phyloP scores from a whole-genome alignment of 305 asterid genomes.

The Fraxinus velutina region DNA sequence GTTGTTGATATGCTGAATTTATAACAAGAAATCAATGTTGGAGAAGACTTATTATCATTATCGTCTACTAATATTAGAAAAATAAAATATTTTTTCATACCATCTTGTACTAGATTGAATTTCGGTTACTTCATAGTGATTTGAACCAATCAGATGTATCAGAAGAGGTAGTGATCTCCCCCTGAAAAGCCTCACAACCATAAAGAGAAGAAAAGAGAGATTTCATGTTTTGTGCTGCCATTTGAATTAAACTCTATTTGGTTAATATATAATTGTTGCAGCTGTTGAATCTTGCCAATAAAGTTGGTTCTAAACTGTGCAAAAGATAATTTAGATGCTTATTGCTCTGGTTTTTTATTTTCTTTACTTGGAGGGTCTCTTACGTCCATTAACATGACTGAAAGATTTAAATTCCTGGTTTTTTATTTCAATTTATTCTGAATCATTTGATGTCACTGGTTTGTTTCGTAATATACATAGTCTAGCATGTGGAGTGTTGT shows the following conservation, averaged over 20 bases:
- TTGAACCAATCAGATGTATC: not conserved
- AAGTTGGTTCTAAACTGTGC: not conserved
- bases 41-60: not conserved
- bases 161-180: no score
- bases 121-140: not conserved
- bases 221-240: not conserved
- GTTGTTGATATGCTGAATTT: not conserved
- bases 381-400: not conserved
- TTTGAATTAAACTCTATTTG: not conserved
- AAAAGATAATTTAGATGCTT: not conserved
- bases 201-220: no score
- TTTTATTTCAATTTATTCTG: not conserved
- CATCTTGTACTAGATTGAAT: not conserved
- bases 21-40: not conserved
- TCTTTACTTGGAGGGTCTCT: not conserved
- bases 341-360: not conserved
- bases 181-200: no score
- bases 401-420: not conserved
- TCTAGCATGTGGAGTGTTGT: not conserved
- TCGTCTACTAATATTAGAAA: not conserved
- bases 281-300: not conserved
- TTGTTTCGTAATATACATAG: not conserved
- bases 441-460: not conserved
- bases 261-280: not conserved
- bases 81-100: not conserved